These are phyloP conservation scores for Pleurotus cornucopiae DNA, from an alignment of 768 basidiomycete species.

Conservation along the genomic window DNA sequence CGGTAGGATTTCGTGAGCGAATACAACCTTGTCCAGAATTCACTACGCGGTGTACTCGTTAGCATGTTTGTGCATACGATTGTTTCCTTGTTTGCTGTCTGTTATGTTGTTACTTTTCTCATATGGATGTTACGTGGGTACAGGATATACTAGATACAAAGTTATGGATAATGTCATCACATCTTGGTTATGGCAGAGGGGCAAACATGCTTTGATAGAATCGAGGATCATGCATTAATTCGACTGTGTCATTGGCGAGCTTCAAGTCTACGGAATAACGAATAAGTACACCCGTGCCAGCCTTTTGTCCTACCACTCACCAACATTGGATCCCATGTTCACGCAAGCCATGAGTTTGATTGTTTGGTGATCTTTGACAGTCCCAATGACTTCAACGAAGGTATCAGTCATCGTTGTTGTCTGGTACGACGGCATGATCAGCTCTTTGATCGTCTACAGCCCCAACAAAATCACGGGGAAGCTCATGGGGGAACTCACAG, in stretches of 20 bases:
- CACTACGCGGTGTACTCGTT: no score
- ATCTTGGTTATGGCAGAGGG: background rate
- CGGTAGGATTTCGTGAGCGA: no score
- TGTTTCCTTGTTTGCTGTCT: no score
- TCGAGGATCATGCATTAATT: constrained; percentile 55
- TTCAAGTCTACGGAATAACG: constrained; percentile 40
- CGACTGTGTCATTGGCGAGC: constrained; percentile 57
- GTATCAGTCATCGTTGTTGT: constrained; percentile 42
- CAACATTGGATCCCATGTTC: constrained; percentile 58
- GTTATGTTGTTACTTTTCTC: no score
- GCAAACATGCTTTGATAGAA: constrained; percentile 47
- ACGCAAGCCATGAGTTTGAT: constrained; percentile 53
- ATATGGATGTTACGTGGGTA: no score
- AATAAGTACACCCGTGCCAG: background rate
- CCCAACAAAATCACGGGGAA: background rate
- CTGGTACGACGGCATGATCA: constrained; percentile 24
- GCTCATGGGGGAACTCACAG: constrained; percentile 24
- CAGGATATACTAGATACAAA: no score
- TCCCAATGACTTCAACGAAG: constrained; percentile 67
- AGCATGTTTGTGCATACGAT: no score
- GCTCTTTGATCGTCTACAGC: background rate
- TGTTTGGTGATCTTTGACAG: constrained; percentile 47
- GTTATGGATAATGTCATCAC: background rate
- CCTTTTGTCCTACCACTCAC: constrained; percentile 32
- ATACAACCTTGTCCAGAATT: no score